These are phyloP conservation scores for Jaapia argillacea DNA, from an alignment of 768 basidiomycete genomes.

Conservation along the genomic window DNA sequence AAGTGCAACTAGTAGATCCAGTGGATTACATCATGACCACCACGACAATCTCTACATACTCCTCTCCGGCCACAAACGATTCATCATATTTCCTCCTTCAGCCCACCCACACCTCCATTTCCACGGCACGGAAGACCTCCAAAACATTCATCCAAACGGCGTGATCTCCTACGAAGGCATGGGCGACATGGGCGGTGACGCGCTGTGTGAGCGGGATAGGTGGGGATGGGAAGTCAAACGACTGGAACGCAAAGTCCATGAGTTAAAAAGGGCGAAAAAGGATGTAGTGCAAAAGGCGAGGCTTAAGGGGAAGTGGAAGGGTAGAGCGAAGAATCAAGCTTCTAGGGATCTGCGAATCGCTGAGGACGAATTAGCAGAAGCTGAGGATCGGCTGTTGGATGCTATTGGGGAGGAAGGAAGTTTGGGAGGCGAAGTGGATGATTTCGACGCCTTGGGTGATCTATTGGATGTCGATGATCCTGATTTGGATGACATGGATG, in stretches of 20 bases:
- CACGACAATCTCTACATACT: constrained; percentile 23
- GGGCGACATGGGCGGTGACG: neutral
- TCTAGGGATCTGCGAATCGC: neutral
- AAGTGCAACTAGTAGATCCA: constrained; percentile 11
- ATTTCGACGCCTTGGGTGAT: constrained; percentile 12
- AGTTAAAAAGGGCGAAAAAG: neutral
- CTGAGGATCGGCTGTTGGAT: neutral
- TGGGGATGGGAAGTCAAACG: constrained; percentile 11
- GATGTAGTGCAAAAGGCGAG: constrained; percentile 7
- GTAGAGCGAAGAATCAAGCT: constrained; percentile 3
- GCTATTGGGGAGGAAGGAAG: constrained; percentile 2
- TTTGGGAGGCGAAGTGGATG: constrained; percentile 15
- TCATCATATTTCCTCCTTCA: constrained; percentile 19
- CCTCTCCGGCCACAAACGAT: constrained; percentile 19
- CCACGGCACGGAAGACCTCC: constrained; percentile 9
- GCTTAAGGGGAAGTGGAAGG: constrained; percentile 1
- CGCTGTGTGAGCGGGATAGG: neutral
- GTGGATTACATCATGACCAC: constrained; percentile 18
- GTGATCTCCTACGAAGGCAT: constrained; percentile 16
- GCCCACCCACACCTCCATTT: constrained; percentile 15
- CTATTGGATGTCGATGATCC: neutral
- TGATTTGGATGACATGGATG: constrained; percentile 11
- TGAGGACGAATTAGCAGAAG: neutral
- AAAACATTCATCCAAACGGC: constrained; percentile 17
- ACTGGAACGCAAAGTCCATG: neutral